These are phyloP conservation scores for Leccinum barrowsii DNA, from an alignment of 768 basidiomycete species.

Conservation along the genomic window DNA sequence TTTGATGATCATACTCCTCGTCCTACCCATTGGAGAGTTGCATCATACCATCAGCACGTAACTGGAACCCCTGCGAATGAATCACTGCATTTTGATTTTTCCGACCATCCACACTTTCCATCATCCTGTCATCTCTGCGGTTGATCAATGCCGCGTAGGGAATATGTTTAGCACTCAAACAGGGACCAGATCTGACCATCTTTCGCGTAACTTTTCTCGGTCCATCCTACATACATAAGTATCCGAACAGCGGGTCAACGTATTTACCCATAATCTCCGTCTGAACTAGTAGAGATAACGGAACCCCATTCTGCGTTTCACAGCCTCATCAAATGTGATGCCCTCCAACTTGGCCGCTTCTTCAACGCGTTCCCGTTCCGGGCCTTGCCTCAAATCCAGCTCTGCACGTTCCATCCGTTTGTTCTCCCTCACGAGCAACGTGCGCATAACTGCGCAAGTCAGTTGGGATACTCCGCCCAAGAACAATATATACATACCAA, in stretches of 20 bases:
- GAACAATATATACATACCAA: background rate
- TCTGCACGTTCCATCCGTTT: background rate
- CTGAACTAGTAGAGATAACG: background rate
- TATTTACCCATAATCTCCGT: background rate
- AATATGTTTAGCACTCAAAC: background rate
- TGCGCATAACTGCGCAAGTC: background rate
- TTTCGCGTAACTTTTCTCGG: background rate
- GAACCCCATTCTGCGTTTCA: background rate
- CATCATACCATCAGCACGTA: too few relatives aligned
- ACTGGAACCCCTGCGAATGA: too few relatives aligned
- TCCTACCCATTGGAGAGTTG: too few relatives aligned
- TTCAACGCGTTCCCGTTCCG: background rate
- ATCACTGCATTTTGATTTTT: background rate
- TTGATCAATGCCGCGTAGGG: background rate
- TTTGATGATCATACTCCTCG: too few relatives aligned
- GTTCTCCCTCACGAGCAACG: background rate
- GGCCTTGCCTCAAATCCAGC: background rate
- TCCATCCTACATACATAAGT: background rate
- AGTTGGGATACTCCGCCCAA: background rate
- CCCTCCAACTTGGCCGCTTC: background rate
- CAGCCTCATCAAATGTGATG: background rate
- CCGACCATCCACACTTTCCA: background rate
- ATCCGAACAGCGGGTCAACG: background rate
- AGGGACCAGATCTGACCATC: background rate
- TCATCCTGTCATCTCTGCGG: background rate